Evolutionary conservation across 2,329 filamentous ascomycete genomes (phyloP), one percentile per base, ranked within the genome.

Genomic region (Parastagonospora avenae): DNA sequence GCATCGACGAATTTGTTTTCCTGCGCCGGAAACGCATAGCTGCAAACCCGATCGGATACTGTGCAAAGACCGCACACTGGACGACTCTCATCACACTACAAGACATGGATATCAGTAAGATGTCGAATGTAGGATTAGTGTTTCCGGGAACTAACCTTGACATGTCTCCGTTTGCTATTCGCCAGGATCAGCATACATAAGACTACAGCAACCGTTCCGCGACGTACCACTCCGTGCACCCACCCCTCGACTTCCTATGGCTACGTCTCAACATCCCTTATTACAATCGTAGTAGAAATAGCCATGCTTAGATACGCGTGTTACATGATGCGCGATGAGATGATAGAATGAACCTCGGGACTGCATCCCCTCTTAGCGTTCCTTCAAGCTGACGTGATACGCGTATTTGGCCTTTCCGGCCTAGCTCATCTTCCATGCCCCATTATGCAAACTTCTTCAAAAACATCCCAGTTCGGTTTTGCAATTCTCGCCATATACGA

Each of bases 171-270:
- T 48, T 62, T 62, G 11, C 63, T 66, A 40, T n/a, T n/a, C n/a
- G n/a, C n/a, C n/a, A n/a, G n/a, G n/a, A n/a, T n/a, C n/a, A n/a
- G n/a, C n/a, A n/a, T n/a, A n/a, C n/a, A n/a, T n/a, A n/a, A n/a
- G n/a, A n/a, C n/a, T n/a, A n/a, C n/a, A n/a, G n/a, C n/a, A n/a
- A n/a, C n/a, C n/a, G n/a, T n/a, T n/a, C n/a, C n/a, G 27, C 9
- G 11, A 61, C 61, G 53, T 38, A 64, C 59, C 59, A 66, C 37
- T 64, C 48, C 33, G 50, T 19, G 31, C 60, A 66, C 6, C 57
- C 59, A 2, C 50, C 50, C 11, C 48, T 43, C 9, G 61, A 66
- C 39, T 66, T 66, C 46, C 52, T 60, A 46, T 66, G 63, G 35
- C 59, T 64, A 5, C 61, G 52, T 6, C 62, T 55, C 42, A 61